phyloP scores from a whole-genome alignment of 208 protist species.

The Leishmania braziliensis region DNA sequence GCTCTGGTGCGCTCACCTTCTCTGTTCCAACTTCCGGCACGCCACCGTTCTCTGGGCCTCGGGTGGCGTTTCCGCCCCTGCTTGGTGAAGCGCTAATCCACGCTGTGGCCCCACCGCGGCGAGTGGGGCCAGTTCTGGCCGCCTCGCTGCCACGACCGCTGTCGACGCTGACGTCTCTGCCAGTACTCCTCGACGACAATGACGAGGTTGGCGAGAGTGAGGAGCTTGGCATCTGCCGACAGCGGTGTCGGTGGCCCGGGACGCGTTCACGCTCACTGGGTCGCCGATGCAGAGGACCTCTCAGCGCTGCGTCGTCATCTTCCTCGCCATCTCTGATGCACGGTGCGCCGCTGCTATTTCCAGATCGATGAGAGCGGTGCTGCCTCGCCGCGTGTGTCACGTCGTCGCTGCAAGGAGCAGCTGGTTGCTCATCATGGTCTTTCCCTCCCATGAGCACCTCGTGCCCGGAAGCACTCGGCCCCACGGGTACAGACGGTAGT shows the following conservation, averaged over 20 bases:
- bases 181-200: neutral
- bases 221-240: neutral
- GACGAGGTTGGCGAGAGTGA: slow-evolving; percentile 6
- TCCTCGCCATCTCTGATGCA: neutral
- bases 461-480: neutral
- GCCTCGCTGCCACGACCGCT: neutral
- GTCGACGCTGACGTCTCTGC: neutral
- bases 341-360: neutral
- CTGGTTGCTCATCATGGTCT: neutral
- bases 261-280: neutral
- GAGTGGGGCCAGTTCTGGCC: neutral
- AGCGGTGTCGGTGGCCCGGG: neutral
- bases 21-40: neutral
- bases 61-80: neutral
- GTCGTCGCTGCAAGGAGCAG: neutral
- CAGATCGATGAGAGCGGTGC: neutral
- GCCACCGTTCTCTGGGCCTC: neutral
- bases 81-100: neutral
- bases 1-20: neutral
- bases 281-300: neutral
- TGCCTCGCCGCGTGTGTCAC: neutral
- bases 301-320: neutral
- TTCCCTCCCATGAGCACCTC: neutral
- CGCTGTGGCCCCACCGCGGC: neutral
- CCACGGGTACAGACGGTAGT: neutral